Conservation (phyloP, 768 basidiomycete species). For the Russula sp. region DNA sequence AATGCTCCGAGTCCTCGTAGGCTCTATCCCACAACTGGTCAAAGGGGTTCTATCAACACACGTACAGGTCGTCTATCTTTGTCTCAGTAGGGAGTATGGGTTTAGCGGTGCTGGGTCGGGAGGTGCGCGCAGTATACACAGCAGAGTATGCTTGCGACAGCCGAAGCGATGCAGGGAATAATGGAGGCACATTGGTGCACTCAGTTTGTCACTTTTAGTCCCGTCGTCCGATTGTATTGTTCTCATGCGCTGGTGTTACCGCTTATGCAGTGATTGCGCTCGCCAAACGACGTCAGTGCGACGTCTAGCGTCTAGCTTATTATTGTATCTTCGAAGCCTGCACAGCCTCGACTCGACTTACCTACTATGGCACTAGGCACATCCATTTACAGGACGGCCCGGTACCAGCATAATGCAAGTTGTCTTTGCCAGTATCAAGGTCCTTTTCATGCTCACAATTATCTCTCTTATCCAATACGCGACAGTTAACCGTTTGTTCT, state of each 20-base stretch:
- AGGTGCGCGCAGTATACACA: too few relatives aligned
- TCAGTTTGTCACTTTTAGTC: slow-evolving; percentile 36
- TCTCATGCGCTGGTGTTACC: neutral
- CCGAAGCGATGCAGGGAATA: slow-evolving; percentile 54
- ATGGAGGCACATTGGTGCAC: slow-evolving; percentile 52
- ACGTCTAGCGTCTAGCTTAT: neutral
- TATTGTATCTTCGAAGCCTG: neutral
- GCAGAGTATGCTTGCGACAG: slow-evolving; percentile 46
- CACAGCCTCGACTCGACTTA: slow-evolving; percentile 13
- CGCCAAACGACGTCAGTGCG: slow-evolving; percentile 17
- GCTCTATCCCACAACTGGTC: too few relatives aligned
- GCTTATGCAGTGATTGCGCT: slow-evolving; percentile 27
- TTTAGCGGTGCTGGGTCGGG: too few relatives aligned
- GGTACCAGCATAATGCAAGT: slow-evolving; percentile 50
- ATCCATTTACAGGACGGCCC: slow-evolving; percentile 65
- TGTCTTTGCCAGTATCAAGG: slow-evolving; percentile 45
- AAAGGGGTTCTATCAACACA: too few relatives aligned
- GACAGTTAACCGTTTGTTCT: neutral
- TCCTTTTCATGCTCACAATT: slow-evolving; percentile 66
- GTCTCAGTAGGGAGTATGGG: too few relatives aligned
- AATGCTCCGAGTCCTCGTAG: too few relatives aligned
- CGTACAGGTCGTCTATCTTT: too few relatives aligned
- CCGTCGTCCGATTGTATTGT: neutral
- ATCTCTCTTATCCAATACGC: slow-evolving; percentile 31
- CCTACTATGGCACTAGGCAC: slow-evolving; percentile 27